Evolutionary conservation across 208 protist genomes (phyloP), one percentile per base, ranked within the genome.

Genomic region (Novymonas esmeraldas): DNA sequence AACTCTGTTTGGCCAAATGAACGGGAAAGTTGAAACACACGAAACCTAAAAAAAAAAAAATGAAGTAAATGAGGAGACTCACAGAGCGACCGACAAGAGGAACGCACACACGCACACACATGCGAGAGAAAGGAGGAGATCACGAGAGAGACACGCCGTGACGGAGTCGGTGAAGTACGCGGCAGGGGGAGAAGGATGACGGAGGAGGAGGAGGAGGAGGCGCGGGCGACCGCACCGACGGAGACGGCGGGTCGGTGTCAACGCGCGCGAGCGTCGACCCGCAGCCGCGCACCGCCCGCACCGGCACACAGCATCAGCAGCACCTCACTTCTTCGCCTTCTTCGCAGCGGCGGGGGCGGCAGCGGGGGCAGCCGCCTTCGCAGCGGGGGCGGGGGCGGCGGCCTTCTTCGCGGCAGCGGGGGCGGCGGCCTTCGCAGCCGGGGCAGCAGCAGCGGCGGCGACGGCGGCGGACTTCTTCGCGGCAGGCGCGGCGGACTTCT

Each of bases 391-490:
- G 55, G 87, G 83, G 6, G 75, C 62, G 7, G 11, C n/a, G 29
- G 73, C 64, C 66, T 73, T 78, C 78, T 76, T 80, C 34, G 70
- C 72, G 24, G 78, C 39, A 18, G 76, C 78, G 44, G 82, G 65
- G 65, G 68, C 67, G 52, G 80, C 67, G 26, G 66, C 75, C 70
- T 80, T 80, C 24, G 59, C 64, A 62, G 68, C 70, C 6, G 73
- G 48, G 3, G 74, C 75, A 49, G 90, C 89, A n/a, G 76, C 64
- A 78, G 88, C 92, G 20, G 87, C 77, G 38, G 81, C 63, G 26
- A 67, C 52, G 70, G 73, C 85, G 50, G 73, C 76, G 36, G 64
- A 69, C 52, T 69, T 77, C 75, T 85, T 84, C 29, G 59, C 54
- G 38, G 50, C 54, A 22, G 79, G 69, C 34, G 79, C 86, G 38